A percentile compares a stretch with the other conserved stretches of the same genome.
Conservation (phyloP, 768 basidiomycete genomes). For the Lanmaoa pseudosensibilis region DNA sequence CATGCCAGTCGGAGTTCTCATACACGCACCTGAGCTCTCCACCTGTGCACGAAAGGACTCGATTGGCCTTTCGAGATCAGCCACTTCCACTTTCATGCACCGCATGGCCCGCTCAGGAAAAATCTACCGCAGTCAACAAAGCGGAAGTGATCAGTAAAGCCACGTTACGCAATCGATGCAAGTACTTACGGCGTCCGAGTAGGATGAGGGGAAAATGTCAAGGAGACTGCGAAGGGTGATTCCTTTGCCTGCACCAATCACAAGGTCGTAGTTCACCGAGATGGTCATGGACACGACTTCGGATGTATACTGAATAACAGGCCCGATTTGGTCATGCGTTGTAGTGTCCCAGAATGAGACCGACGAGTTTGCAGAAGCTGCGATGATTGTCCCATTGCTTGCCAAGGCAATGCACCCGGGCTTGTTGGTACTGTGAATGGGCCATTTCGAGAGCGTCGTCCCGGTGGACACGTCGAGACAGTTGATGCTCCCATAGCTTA, state of each 20-base stretch:
- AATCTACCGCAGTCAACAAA: not conserved
- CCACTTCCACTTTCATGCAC: no score
- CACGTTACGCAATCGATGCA: no score
- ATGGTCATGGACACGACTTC: not conserved
- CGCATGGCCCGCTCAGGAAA: no score
- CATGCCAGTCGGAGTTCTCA: not conserved
- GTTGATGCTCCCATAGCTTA: not conserved
- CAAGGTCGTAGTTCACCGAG: not conserved
- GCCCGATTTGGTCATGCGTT: not conserved
- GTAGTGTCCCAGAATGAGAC: not conserved
- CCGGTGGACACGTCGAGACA: not conserved
- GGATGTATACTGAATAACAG: not conserved
- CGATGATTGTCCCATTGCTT: not conserved
- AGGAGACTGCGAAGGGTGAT: not conserved
- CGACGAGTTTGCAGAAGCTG: not conserved
- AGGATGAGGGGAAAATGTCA: not conserved
- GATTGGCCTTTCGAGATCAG: not conserved
- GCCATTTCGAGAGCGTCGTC: not conserved
- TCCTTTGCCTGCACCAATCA: not conserved
- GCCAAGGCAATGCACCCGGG: not conserved
- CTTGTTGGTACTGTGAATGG: not conserved
- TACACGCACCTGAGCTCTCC: not conserved
- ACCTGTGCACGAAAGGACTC: no score
- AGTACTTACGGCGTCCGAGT: not conserved
- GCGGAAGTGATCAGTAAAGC: no score